These are phyloP conservation scores for Ananas comosus DNA, from an alignment of 176 grass and related monocot species.

Conservation along the genomic window DNA sequence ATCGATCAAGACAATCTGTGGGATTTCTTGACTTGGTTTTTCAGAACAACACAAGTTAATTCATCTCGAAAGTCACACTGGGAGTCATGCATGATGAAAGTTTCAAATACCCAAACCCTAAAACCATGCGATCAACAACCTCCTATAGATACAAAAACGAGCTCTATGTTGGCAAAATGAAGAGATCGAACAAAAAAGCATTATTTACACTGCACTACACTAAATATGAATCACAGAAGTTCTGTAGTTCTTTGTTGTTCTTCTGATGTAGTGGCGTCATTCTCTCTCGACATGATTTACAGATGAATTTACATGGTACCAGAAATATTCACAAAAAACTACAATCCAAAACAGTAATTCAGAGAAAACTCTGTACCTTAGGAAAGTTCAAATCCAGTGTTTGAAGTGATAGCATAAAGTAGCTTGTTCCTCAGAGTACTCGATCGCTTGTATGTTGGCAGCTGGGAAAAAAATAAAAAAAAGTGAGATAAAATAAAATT, in stretches of 20 bases:
- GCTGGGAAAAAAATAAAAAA: conserved; percentile 25
- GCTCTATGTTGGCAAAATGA: too few species aligned
- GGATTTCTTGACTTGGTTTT: too few species aligned
- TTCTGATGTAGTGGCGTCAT: background rate
- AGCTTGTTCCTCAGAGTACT: conserved; percentile 86
- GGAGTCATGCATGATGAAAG: too few species aligned
- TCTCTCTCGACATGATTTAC: conserved; percentile 4
- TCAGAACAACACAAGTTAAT: too few species aligned
- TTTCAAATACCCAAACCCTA: too few species aligned
- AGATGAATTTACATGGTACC: conserved; percentile 20
- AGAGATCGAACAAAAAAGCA: too few species aligned
- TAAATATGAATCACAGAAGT: background rate
- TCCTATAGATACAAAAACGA: too few species aligned
- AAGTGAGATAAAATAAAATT: conserved; percentile 1
- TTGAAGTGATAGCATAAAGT: conserved; percentile 77
- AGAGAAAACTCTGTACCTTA: conserved; percentile 18
- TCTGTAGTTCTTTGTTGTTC: background rate
- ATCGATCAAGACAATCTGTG: too few species aligned
- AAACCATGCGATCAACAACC: too few species aligned
- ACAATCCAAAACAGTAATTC: conserved; percentile 15
- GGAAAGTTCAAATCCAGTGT: conserved; percentile 84
- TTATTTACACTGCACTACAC: background rate
- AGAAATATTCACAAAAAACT: conserved; percentile 35
- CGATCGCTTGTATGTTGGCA: conserved; percentile 76
- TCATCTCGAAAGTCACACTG: too few species aligned